Base-by-base conservation (phyloP, 1,139 yeast species). In the Hanseniaspora uvarum region DNA sequence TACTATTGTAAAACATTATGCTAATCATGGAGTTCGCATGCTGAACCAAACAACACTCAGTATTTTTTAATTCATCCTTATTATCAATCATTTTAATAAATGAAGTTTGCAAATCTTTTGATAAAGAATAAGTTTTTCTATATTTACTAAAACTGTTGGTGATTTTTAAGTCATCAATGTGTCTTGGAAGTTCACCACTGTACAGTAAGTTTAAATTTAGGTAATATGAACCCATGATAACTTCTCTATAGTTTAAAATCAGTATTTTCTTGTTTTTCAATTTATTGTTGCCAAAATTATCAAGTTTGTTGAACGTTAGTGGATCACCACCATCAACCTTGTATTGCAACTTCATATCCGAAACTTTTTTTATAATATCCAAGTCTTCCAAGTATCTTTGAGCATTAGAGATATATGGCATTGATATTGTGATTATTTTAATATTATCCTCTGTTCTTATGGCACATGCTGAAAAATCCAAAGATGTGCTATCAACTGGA, bases 131-230 rank as follows among this genome's bases (percentile, higher is more conserved):
- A 18, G 14, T 50, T 36, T 12, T 21, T 26, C 18, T 31, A 26
- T 26, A 36, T 19, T 14, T 28, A 10, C 39, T 43, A 30, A 19
- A 24, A 39, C 14, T 43, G n/a, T 14, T 44, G n/a, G 19, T 11
- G 23, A 39, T 39, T 39, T 11, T 31, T 8, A 30, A 7, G 4
- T 28, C 31, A 23, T 26, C 24, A n/a, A 37, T 12, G n/a, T 24
- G 24, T 30, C 18, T 21, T 5, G 53, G 53, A 8, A 43, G 23
- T 14, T 44, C 48, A 4, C 53, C 53, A n/a, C 46, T 50, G 28
- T 37, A 50, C 10, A 50, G 6, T 8, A 34, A 36, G 18, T 24
- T 24, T 10, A 50, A 23, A 30, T 50, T 50, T 19, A 36, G 43
- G 36, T 50, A 50, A 16, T 43, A 43, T 2, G 18, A 18, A 4